These are phyloP conservation scores for Epichloe gansuensis DNA, from an alignment of 2,329 filamentous ascomycete genomes.

Conservation along the genomic window DNA sequence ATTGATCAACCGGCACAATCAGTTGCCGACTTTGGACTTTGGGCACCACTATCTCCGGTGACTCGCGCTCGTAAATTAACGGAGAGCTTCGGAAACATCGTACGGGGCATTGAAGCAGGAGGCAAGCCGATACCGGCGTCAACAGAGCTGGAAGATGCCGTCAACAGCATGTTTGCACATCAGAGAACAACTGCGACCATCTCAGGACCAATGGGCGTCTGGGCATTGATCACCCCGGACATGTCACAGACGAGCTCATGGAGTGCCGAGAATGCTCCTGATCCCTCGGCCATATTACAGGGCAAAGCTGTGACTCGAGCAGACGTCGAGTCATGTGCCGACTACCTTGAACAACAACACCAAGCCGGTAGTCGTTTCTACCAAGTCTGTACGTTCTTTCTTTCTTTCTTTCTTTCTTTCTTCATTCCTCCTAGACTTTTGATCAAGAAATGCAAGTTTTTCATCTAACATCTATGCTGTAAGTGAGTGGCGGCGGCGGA, in stretches of 20 bases:
- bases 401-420: neutral
- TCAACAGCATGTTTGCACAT: conserved; percentile 44
- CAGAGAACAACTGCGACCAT: conserved; percentile 12
- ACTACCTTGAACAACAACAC: conserved; percentile 23
- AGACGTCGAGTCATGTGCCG: conserved; percentile 14
- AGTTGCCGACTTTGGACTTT: conserved; percentile 16
- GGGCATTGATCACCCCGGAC: conserved; percentile 56
- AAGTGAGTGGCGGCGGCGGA: conserved; percentile 70
- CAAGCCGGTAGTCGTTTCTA: conserved; percentile 33
- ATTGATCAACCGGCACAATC: conserved; percentile 11
- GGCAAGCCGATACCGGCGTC: conserved; percentile 48
- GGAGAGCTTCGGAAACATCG: conserved; percentile 65
- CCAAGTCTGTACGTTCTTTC: conserved; percentile 19
- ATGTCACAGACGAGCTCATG: conserved; percentile 2
- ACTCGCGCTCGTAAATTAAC: conserved; percentile 50
- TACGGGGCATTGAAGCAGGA: conserved; percentile 47
- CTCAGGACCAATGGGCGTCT: conserved; percentile 47
- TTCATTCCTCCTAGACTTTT: neutral
- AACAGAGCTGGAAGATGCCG: conserved; percentile 54
- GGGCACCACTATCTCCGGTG: conserved; percentile 46
- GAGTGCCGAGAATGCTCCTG: conserved; percentile 4
- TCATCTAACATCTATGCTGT: conserved; percentile 9
- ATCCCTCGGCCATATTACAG: conserved; percentile 4
- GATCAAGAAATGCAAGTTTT: neutral
- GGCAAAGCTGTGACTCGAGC: conserved; percentile 6